Evolutionary conservation across 2,329 filamentous ascomycete species (phyloP).

Genomic region (Pyrenophora seminiperda): DNA sequence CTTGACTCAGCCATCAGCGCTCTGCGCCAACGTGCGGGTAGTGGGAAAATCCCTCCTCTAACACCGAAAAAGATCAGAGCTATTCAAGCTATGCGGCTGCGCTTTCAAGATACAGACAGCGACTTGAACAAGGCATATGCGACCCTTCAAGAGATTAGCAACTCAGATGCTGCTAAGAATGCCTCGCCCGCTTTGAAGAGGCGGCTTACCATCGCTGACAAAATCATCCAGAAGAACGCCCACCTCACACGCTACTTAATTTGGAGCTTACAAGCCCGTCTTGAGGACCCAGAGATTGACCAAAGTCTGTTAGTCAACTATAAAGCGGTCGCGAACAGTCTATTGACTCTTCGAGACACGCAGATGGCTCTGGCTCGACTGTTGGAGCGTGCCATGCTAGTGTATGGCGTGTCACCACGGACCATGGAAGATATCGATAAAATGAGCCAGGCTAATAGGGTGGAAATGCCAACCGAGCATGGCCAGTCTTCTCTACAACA

Average conservation of each 20-base stretch:
- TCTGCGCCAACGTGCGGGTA: slow-evolving; percentile 14
- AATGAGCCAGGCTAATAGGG: neutral
- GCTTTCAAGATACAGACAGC: slow-evolving; percentile 25
- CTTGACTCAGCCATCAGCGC: slow-evolving; percentile 19
- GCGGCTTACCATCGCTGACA: slow-evolving; percentile 30
- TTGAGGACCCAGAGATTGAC: slow-evolving; percentile 27
- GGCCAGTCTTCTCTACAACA: neutral
- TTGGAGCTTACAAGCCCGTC: slow-evolving; percentile 36
- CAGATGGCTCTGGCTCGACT: slow-evolving; percentile 35
- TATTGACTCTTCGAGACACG: slow-evolving; percentile 38
- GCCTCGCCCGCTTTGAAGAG: slow-evolving; percentile 23
- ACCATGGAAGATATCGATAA: slow-evolving; percentile 12
- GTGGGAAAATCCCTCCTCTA: slow-evolving; percentile 5
- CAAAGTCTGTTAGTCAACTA: slow-evolving; percentile 19
- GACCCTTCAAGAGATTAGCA: slow-evolving; percentile 15
- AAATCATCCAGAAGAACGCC: slow-evolving; percentile 34
- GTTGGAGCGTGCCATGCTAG: slow-evolving; percentile 31
- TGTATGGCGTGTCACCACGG: slow-evolving; percentile 25
- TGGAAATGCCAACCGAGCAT: neutral
- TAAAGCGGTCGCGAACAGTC: slow-evolving; percentile 29
- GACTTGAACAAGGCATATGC: slow-evolving; percentile 26
- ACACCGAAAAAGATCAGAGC: slow-evolving; percentile 16
- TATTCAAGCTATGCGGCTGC: slow-evolving; percentile 18
- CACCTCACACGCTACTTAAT: slow-evolving; percentile 36
- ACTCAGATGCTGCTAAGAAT: slow-evolving; percentile 9